Percentiles rank a stretch among this genome's conserved stretches.
Conservation (phyloP, 2,329 filamentous ascomycete species). For the Penicillium freii region DNA sequence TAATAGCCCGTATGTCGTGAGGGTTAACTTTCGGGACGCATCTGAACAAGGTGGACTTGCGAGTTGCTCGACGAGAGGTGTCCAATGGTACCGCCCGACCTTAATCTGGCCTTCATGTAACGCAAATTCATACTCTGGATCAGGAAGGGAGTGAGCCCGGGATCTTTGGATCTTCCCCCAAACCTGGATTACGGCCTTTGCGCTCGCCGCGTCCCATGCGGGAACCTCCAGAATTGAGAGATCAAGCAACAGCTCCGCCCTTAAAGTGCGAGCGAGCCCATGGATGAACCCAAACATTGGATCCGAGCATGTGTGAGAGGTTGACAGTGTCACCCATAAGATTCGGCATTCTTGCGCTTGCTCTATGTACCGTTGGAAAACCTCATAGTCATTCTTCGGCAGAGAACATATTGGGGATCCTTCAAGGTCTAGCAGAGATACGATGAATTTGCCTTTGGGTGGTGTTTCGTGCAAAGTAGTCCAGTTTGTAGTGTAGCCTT, state of each 20-base stretch:
- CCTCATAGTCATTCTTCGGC: not conserved
- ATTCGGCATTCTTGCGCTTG: slow-evolving; percentile 1
- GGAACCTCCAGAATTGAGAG: slow-evolving; percentile 15
- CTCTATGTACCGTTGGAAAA: not conserved
- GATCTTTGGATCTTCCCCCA: slow-evolving; percentile 6
- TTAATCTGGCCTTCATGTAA: slow-evolving; percentile 7
- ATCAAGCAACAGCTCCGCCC: slow-evolving; percentile 9
- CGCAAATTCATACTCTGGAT: slow-evolving; percentile 13
- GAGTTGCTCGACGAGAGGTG: slow-evolving; percentile 3
- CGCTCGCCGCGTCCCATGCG: not conserved
- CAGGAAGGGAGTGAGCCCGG: not conserved
- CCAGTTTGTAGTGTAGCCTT: not conserved
- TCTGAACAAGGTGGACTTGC: not conserved
- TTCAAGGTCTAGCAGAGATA: not conserved
- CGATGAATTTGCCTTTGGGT: not conserved
- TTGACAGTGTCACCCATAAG: slow-evolving; percentile 11
- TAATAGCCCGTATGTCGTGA: slow-evolving; percentile 9
- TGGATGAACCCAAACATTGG: slow-evolving; percentile 12
- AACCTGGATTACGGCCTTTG: not conserved
- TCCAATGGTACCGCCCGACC: slow-evolving; percentile 15
- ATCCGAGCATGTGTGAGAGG: slow-evolving; percentile 6
- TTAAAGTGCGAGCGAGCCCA: slow-evolving; percentile 13
- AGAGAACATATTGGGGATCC: not conserved
- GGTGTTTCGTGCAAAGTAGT: not conserved
- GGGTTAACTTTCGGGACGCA: slow-evolving; percentile 1